phyloP scores from a whole-genome alignment of 129 eudicot species.

The Flaveria linearis region DNA sequence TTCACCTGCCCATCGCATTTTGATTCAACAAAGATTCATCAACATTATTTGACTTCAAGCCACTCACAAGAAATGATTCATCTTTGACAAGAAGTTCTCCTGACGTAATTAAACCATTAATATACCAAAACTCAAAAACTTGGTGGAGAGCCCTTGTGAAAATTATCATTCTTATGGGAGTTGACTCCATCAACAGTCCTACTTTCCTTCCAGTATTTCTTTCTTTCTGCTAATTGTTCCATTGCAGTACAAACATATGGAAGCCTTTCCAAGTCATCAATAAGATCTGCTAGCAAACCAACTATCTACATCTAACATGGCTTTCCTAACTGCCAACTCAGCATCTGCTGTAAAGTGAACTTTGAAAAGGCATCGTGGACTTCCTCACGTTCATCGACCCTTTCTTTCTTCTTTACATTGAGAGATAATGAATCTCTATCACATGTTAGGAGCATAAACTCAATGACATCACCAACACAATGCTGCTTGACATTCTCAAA shows the following conservation, averaged over 20 bases:
- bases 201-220: too few relatives aligned
- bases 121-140: conserved; percentile 32
- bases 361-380: conserved; percentile 68
- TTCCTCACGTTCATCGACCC: conserved; percentile 35
- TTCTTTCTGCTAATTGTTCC: too few relatives aligned
- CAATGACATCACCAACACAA: conserved; percentile 62
- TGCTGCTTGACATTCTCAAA: conserved; percentile 78
- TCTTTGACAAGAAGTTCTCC: conserved; percentile 33
- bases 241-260: conserved; percentile 96
- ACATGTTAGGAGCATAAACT: conserved; percentile 76
- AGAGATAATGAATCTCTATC: conserved; percentile 67
- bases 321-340: conserved; percentile 80
- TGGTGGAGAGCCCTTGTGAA: conserved; percentile 40
- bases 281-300: conserved; percentile 96
- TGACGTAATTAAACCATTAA: conserved; percentile 9
- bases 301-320: conserved; percentile 73
- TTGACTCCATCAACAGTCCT: too few relatives aligned
- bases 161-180: conserved; percentile 16
- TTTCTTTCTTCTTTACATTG: conserved; percentile 50
- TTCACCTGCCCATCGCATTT: conserved; percentile 49
- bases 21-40: conserved; percentile 37
- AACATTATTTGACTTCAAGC: conserved; percentile 23
- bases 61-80: conserved; percentile 28
- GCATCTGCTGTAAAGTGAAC: conserved; percentile 78
- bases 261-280: conserved; percentile 86